Conservation (phyloP, 2,329 filamentous ascomycete genomes). For the Penicillium palitans region DNA sequence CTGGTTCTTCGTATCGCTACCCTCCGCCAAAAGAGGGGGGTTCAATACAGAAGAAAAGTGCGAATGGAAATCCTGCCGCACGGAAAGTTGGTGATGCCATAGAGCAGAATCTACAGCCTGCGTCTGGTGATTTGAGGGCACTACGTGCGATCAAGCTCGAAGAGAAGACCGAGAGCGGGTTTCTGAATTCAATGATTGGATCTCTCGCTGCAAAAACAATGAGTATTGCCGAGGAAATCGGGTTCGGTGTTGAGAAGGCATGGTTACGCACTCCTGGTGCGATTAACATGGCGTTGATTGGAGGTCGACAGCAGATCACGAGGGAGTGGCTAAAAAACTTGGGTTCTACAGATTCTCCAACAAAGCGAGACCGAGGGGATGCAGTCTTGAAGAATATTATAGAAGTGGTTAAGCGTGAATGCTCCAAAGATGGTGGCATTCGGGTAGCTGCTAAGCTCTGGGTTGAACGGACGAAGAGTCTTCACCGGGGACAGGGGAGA, state of each 20-base stretch:
- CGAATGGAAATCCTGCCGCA: constrained; percentile 13
- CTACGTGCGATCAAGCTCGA: constrained; percentile 40
- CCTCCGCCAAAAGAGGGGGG: constrained; percentile 26
- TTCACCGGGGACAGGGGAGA: constrained; percentile 49
- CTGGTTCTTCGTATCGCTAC: constrained; percentile 68
- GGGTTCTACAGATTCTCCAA: not conserved
- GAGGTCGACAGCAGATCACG: constrained; percentile 39
- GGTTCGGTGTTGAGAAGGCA: constrained; percentile 76
- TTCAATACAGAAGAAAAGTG: constrained; percentile 46
- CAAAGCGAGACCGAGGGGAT: not conserved
- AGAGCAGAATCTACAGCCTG: constrained; percentile 31
- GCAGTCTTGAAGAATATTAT: constrained; percentile 51
- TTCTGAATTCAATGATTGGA: constrained; percentile 70
- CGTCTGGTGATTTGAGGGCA: constrained; percentile 43
- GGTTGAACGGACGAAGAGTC: constrained; percentile 52
- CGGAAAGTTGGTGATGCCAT: constrained; percentile 4
- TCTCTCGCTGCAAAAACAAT: constrained; percentile 78
- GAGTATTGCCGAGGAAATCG: constrained; percentile 67
- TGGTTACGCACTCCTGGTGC: constrained; percentile 90
- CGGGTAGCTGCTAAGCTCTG: constrained; percentile 50
- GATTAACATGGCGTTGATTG: constrained; percentile 78
- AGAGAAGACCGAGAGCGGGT: constrained; percentile 31
- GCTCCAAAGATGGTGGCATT: constrained; percentile 46
- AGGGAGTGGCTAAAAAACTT: not conserved
- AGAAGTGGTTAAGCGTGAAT: constrained; percentile 61